A percentile compares a stretch with the other conserved stretches of the same genome.
phyloP scores from a whole-genome alignment of 2,329 filamentous ascomycete genomes.

The Venturiaceae sp. region DNA sequence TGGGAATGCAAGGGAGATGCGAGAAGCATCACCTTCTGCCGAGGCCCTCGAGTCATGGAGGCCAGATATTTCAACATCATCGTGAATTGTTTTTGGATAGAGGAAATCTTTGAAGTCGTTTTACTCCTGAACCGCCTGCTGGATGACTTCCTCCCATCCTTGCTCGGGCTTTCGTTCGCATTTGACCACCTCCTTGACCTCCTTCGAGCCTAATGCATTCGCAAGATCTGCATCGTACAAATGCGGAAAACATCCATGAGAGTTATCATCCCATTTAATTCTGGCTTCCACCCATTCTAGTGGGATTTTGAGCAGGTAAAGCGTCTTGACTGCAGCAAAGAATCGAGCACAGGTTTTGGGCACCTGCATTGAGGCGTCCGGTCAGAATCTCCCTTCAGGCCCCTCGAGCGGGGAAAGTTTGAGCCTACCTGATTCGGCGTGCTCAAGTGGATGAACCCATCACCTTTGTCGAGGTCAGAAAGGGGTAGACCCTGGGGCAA shows the following conservation, averaged over 20 bases:
- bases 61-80: neutral
- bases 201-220: constrained; percentile 1
- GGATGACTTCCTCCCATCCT: constrained; percentile 1
- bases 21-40: neutral
- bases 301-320: constrained; percentile 3
- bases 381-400: neutral
- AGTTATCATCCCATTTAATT: constrained; percentile 6
- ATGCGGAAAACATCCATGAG: constrained; percentile 2
- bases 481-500: constrained; percentile 46
- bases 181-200: constrained; percentile 1
- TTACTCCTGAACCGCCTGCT: neutral
- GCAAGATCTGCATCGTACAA: constrained; percentile 5
- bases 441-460: constrained; percentile 55
- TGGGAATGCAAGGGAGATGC: neutral
- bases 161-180: neutral
- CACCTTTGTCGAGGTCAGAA: constrained; percentile 49
- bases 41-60: neutral
- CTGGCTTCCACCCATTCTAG: constrained; percentile 2
- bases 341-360: neutral
- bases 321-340: neutral
- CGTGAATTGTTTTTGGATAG: neutral
- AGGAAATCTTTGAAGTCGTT: neutral
- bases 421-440: constrained; percentile 37
- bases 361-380: neutral
- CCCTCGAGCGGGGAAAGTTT: neutral